Base-by-base conservation (phyloP, 352 stramenopile genomes). In the Phytophthora ramorum region DNA sequence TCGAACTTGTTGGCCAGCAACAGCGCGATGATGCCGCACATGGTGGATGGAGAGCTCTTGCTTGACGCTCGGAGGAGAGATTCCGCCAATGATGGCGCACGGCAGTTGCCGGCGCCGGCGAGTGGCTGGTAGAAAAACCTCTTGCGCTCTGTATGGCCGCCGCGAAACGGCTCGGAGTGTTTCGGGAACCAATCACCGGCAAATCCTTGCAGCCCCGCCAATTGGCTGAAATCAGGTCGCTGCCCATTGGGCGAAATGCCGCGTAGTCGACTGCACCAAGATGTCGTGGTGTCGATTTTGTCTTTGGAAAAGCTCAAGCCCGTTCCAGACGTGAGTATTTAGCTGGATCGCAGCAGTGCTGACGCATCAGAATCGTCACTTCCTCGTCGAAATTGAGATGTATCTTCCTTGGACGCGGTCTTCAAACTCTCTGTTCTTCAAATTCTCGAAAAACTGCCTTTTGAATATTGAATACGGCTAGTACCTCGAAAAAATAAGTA, bases 1-100 rank as follows among this genome's bases (percentile, higher is more conserved):
- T 92, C 83, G 73, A 98, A 84, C 79, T 98, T 92, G 79, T 99
- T 94, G 49, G 96, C 94, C 44, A 99, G 85, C 57, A 99, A 71
- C 51, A 99, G 80, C 47, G 92, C 97, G 49, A 99, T 96, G 74
- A 99, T 99, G 67, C 97, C 97, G 78, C 97, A 99, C 97, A 99
- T 99, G 68, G 53, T 82, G 65, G n/a, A 51, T 24, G 22, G 20
- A 14, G 20, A 37, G 10, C 17, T 19, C 41, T 14, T 63, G 46
- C 56, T 58, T 52, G 57, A 49, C 50, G 50, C 34, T 40, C 40
- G 47, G 22, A 52, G 48, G 57, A 62, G 57, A 62, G 55, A 64
- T 55, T 70, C 38, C 32, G 62, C 62, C 63, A 71, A 73, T 69
- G 65, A 53, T n/a, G n/a, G n/a, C 44, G 5, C 37, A 9, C 26